Percentiles rank a stretch among this genome's conserved stretches.
Conservation (phyloP, 2,329 filamentous ascomycete genomes). For the Xylaria sp. region DNA sequence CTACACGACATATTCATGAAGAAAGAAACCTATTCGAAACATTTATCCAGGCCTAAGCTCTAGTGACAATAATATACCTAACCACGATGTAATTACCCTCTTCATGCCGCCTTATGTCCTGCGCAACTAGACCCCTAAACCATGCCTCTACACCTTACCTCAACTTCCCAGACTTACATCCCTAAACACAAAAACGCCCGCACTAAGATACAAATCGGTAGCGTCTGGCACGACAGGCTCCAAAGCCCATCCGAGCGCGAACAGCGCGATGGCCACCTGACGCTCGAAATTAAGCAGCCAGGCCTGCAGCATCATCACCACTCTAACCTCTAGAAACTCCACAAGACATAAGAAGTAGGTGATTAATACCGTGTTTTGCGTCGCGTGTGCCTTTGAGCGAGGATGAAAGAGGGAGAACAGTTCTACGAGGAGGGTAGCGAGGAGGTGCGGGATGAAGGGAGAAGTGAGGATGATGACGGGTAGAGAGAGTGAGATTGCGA, state of each 20-base stretch:
- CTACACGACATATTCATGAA: too few species aligned
- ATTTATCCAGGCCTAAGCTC: too few species aligned
- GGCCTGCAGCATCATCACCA: neutral
- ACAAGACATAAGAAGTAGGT: too few species aligned
- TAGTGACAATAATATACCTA: too few species aligned
- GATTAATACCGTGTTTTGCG: neutral
- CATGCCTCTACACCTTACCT: too few species aligned
- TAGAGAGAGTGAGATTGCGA: neutral
- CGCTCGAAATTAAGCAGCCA: neutral
- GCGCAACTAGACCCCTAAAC: too few species aligned
- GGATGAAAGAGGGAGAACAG: neutral
- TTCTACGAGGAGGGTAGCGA: neutral
- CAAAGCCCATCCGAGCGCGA: conserved; percentile 20
- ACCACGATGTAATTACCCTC: too few species aligned
- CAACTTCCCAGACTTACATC: too few species aligned
- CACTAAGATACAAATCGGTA: conserved; percentile 20
- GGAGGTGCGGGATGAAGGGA: neutral
- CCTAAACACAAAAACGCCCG: too few species aligned
- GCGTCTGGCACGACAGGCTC: conserved; percentile 15
- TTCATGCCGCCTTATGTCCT: too few species aligned
- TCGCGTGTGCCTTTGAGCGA: too few species aligned
- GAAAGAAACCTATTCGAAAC: too few species aligned
- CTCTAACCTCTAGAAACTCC: neutral
- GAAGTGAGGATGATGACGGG: neutral
- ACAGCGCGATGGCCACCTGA: neutral